Conservation (phyloP, 2,329 filamentous ascomycete species). For the Xylariaceae sp. region DNA sequence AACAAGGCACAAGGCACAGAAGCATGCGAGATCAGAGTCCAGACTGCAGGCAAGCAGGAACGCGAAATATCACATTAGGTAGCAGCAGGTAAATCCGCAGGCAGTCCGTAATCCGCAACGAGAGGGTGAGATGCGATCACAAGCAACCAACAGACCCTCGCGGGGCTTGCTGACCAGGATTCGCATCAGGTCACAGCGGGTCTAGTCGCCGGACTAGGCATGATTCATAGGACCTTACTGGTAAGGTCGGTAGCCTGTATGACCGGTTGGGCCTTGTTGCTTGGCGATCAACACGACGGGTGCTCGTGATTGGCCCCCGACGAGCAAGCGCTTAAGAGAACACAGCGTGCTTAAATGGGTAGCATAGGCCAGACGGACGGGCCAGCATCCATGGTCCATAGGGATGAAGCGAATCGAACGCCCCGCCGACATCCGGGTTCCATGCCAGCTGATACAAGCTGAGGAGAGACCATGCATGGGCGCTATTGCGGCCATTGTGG, state of each 20-base stretch:
- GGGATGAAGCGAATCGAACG: neutral
- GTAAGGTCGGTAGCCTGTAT: neutral
- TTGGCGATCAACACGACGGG: neutral
- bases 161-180: neutral
- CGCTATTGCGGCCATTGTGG: neutral
- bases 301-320: neutral
- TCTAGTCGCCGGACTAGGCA: neutral
- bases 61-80: neutral
- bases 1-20: neutral
- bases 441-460: neutral
- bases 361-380: too few species aligned
- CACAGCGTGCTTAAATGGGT: neutral
- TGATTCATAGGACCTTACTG: neutral
- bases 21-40: neutral
- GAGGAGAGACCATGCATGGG: neutral
- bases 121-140: neutral
- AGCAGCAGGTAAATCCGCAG: neutral
- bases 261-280: neutral
- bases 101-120: too few species aligned
- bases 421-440: neutral
- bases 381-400: neutral
- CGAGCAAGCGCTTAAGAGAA: neutral
- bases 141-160: neutral
- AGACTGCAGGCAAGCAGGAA: neutral
- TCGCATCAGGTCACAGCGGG: neutral